Base-by-base conservation (phyloP, 768 basidiomycete genomes). In the Boletus sp. region DNA sequence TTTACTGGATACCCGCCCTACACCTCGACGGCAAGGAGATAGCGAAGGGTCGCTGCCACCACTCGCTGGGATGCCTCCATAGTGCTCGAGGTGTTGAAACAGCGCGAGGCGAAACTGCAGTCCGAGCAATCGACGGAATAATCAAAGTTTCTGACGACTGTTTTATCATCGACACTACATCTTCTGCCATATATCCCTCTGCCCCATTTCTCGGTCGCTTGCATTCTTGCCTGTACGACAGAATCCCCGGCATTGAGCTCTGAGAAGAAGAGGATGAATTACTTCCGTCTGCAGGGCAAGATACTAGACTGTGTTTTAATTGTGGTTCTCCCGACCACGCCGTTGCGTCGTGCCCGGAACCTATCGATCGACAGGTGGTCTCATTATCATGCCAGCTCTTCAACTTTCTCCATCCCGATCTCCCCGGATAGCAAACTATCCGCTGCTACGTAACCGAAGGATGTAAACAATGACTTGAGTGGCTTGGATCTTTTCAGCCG, bases 1-100 rank as follows among this genome's bases (percentile, higher is more conserved):
- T 86, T 35, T 90, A 90, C 73, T 94, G 92, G 89, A 94, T 94
- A 60, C 92, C 92, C 7, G 92, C 86, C 46, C 83, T 94, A 47
- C 90, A 92, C 67, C 78, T 93, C 67, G 89, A 93, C 66, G 90
- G 85, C 72, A 81, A 80, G 75, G 89, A 91, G 74, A 83, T 92
- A 53, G 89, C 86, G 59, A 93, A 90, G 75, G 92, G 92, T 49
- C 83, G 88, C n/a, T n/a, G n/a, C n/a, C n/a, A n/a, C n/a, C n/a
- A n/a, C n/a, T n/a, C n/a, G n/a, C 60, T 92, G 92, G 90, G 87
- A 88, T 76, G 83, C 82, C 60, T 76, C 78, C 67, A 80, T 76
- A 37, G 82, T 94, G 56, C 72, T 75, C 58, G 74, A 84, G 66
- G 89, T 86, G 20, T 67, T 92, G 69, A 80, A 85, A 52, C 69